Base-by-base conservation (phyloP, 805 yeast genomes). In the Cyberlindnera maritima region DNA sequence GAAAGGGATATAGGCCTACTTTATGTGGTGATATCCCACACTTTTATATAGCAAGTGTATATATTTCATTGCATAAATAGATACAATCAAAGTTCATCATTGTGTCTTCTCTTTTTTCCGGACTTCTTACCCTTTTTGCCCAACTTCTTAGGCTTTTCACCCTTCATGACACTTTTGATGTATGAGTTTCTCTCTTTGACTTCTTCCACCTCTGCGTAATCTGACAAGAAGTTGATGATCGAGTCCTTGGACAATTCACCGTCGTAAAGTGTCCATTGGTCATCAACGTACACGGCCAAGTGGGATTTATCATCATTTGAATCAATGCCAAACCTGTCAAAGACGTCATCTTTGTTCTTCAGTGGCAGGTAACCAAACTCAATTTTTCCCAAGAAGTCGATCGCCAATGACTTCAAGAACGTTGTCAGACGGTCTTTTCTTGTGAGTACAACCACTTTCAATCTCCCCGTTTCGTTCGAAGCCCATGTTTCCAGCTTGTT, bases 371-470 rank as follows among this genome's bases (percentile, higher is more conserved):
- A 74, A 1, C 74, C 83, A 55, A 78, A 73, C 36, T 79, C 77
- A 3, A 76, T 60, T 2, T 61, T 51, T 0, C 74, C 80, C 36
- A 83, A 61, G 63, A 80, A 83, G 60, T 88, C 96, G 45, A 87
- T 71, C 2, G 92, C 89, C 50, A 88, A 66, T 1, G 85, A 67
- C 58, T 83, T 86, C 57, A 74, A 74, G 47, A 81, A 61, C 1
- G 89, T 77, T 10, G 85, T 71, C 4, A 80, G 63, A 36, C 64
- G 66, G 18, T 67, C 69, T 42, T 75, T 74, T 38, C 72, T 69
- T 1, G 88, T 72, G 21, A 86, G 52, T n/a, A 85, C 67, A 7
- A 86, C 62, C 4, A 78, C 70, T 54, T 77, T 72, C 19, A 67
- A 63, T 39, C 67, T 52, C 11, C 47, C 49, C 2, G 47, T 43